Percentiles rank a stretch among this genome's conserved stretches.
Evolutionary conservation across 2,329 filamentous ascomycete species (phyloP).

Genomic region (Ophiocordyceps camponoti-leonardi): DNA sequence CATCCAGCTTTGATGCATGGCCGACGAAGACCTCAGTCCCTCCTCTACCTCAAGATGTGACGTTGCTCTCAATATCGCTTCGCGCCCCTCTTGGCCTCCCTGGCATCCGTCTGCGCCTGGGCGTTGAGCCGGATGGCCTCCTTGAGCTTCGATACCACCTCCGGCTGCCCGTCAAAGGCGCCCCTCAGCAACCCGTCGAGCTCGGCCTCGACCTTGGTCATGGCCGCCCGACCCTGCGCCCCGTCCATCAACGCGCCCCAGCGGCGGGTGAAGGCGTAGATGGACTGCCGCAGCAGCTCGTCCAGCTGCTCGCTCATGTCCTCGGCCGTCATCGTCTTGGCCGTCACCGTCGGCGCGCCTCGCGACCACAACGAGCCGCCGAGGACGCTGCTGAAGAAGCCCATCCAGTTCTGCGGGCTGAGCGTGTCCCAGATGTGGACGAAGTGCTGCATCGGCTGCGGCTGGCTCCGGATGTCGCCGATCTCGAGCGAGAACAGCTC

Average conservation of each 20-base stretch:
- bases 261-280: conserved; percentile 43
- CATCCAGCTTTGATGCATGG: no score
- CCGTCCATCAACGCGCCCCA: conserved; percentile 37
- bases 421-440: conserved; percentile 48
- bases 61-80: conserved; percentile 7
- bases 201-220: conserved; percentile 36
- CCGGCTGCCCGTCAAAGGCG: conserved; percentile 41
- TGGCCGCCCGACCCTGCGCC: conserved; percentile 25
- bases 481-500: conserved; percentile 94
- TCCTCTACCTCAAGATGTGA: no score
- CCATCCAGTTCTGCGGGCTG: conserved; percentile 37
- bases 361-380: conserved; percentile 34
- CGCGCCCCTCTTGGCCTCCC: conserved; percentile 16
- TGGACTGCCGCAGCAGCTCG: conserved; percentile 42
- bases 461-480: conserved; percentile 41
- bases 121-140: conserved; percentile 42
- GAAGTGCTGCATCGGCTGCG: conserved; percentile 39
- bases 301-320: conserved; percentile 50
- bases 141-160: conserved; percentile 41
- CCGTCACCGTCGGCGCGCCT: conserved; percentile 16
- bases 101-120: conserved; percentile 30
- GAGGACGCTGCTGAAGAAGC: conserved; percentile 41
- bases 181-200: conserved; percentile 36
- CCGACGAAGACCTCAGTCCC: no score
- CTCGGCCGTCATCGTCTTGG: conserved; percentile 26